phyloP scores from a whole-genome alignment of 208 protist species.

The Leishmania lainsoni region DNA sequence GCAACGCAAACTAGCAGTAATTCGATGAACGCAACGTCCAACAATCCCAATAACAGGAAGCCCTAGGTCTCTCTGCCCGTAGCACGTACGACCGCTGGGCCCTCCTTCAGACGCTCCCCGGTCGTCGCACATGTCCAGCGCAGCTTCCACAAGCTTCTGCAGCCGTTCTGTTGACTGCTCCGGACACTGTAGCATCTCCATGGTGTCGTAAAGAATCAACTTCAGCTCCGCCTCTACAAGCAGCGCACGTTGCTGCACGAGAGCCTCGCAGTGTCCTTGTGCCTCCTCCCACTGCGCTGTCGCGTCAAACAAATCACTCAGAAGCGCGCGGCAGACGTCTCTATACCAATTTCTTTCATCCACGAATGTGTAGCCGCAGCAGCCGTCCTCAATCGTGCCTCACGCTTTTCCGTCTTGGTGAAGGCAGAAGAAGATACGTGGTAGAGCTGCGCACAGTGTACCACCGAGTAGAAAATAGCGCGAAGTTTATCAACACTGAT shows the following conservation, averaged over 20 bases:
- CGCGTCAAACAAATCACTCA: constrained; percentile 41
- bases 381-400: constrained; percentile 8
- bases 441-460: constrained; percentile 52
- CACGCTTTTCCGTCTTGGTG: constrained; percentile 33
- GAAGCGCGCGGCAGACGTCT: constrained; percentile 31
- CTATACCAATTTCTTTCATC: constrained; percentile 23
- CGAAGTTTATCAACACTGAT: constrained; percentile 35
- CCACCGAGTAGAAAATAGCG: constrained; percentile 38
- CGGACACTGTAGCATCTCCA: constrained; percentile 15
- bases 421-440: constrained; percentile 1
- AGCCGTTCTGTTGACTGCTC: constrained; percentile 12
- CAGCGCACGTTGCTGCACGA: constrained; percentile 24
- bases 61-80: not conserved
- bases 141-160: constrained; percentile 31
- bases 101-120: not conserved
- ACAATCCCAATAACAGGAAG: not conserved
- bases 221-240: constrained; percentile 42
- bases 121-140: constrained; percentile 24
- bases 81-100: not conserved
- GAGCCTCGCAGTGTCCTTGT: not conserved
- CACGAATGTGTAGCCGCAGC: constrained; percentile 17
- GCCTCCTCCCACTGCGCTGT: constrained; percentile 23
- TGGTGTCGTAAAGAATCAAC: constrained; percentile 29
- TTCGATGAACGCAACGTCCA: constrained; percentile 10
- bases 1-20: not conserved